phyloP scores from a whole-genome alignment of 805 yeast species.

The Saccharomycopsis amapae region DNA sequence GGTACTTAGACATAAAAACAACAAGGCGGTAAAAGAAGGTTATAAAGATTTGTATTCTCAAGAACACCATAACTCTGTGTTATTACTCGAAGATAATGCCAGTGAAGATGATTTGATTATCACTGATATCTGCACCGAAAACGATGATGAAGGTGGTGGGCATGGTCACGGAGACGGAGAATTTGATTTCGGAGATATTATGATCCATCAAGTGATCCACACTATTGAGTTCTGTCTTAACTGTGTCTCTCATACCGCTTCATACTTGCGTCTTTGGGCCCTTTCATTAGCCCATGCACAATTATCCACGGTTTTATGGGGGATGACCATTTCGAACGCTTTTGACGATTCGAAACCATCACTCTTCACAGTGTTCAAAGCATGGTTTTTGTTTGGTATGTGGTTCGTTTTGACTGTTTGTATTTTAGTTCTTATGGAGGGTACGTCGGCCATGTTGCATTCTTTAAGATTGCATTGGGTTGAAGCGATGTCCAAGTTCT shows the following conservation, averaged over 20 bases:
- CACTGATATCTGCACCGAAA: conserved; percentile 25
- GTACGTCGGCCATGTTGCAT: conserved; percentile 98
- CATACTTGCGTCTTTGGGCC: conserved; percentile 95
- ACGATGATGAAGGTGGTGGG: conserved; percentile 42
- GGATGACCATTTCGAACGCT: conserved; percentile 83
- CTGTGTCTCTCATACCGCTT: conserved; percentile 98
- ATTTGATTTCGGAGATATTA: conserved; percentile 82
- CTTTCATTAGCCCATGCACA: conserved; percentile 95
- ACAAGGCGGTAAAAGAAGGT: conserved; percentile 40
- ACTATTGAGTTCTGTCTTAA: conserved; percentile 96
- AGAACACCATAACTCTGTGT: conserved; percentile 27
- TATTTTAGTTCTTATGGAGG: conserved; percentile 94
- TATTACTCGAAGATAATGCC: conserved; percentile 22
- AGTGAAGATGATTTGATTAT: conserved; percentile 25
- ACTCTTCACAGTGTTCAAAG: conserved; percentile 59
- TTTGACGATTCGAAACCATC: conserved; percentile 47
- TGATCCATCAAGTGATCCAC: conserved; percentile 96
- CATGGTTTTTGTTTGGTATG: conserved; percentile 80
- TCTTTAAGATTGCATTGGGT: conserved; percentile 99
- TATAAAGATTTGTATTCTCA: conserved; percentile 43
- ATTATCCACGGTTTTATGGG: conserved; percentile 90
- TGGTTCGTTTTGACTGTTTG: conserved; percentile 92
- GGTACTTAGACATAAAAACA: conserved; percentile 52
- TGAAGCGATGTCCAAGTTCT: conserved; percentile 97
- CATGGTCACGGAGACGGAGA: conserved; percentile 47